Base-by-base conservation (phyloP, 2,329 filamentous ascomycete genomes). In the Ceratocystis albifundus region DNA sequence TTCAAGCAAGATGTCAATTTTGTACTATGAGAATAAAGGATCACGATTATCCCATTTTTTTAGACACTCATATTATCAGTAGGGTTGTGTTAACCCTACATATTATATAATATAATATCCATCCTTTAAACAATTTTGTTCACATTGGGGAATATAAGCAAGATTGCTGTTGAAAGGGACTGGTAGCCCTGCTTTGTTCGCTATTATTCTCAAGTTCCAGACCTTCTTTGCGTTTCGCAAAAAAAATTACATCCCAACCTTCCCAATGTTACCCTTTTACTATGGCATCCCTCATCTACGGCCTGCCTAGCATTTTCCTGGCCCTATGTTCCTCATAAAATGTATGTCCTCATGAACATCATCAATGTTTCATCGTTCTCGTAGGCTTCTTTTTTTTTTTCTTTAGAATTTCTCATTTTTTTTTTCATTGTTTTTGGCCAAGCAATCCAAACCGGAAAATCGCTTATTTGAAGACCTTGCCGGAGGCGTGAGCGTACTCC, bases 401-500 rank as follows among this genome's bases (percentile, higher is more conserved):
- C 65, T 67, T 66, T 17, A 25, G 20, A 61, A 50, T 67, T 64
- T 59, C 50, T 68, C 65, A 63, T 55, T 70, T 68, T 65, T 70
- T 68, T 65, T 64, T 67, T 69, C 66, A 44, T 53, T 66, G 46
- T 55, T 28, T 28, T 64, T 66, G 45, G 69, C 69, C 69, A 69
- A 66, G 68, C 70, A 62, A 68, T 63, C 62, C 67, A 70, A 30
- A 36, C 45, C 41, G 30, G 68, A 69, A 46, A 71, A 68, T 70
- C 69, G 71, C 74, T 84, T 96, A 97, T 85, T 97, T 97, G 89
- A 96, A 97, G 77, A 97, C 91, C 86, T 97, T 96, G 77, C 94
- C 94, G 74, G 90, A 88, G 75, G 88, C 88, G 81, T 88, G 90
- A 77, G 85, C 80, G 80, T 92, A 95, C 75, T 87, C 84, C 88